Conservation (phyloP, 1,284 basidiomycete genomes). For the Malassezia arunalokei region DNA sequence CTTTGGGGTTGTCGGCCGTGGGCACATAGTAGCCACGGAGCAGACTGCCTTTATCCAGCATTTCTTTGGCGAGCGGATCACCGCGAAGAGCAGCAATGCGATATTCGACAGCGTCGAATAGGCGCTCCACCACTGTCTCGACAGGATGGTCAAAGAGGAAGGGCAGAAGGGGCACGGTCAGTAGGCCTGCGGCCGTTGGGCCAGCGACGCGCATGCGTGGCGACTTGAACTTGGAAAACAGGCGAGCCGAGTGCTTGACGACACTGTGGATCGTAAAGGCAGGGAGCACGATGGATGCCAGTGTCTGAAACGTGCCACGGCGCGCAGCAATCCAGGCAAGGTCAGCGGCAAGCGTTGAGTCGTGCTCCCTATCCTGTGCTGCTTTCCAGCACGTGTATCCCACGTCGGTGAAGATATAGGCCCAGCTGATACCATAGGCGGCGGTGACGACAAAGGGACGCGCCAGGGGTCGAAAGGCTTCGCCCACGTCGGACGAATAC, state of each 20-base stretch:
- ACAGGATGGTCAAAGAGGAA: conserved; percentile 46
- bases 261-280: conserved; percentile 42
- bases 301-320: conserved; percentile 38
- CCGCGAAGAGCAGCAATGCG: conserved; percentile 4
- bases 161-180: conserved; percentile 48
- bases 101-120: conserved; percentile 50
- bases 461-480: conserved; percentile 79
- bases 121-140: conserved; percentile 49
- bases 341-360: conserved; percentile 13
- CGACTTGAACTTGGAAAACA: conserved; percentile 58
- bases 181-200: conserved; percentile 60
- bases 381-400: conserved; percentile 72
- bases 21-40: background rate
- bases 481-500: conserved; percentile 76
- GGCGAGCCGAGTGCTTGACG: conserved; percentile 58
- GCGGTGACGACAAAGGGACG: conserved; percentile 64
- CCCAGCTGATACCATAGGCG: conserved; percentile 76
- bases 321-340: conserved; percentile 26
- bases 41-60: background rate
- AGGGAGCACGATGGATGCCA: conserved; percentile 18
- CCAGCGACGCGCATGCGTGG: conserved; percentile 62
- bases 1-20: background rate
- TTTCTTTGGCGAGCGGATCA: background rate
- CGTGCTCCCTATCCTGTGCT: conserved; percentile 18
- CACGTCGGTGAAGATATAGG: conserved; percentile 62